Base-by-base conservation (phyloP, 225 moss, liverwort and hornwort genomes). In the Polytrichum formosum region DNA sequence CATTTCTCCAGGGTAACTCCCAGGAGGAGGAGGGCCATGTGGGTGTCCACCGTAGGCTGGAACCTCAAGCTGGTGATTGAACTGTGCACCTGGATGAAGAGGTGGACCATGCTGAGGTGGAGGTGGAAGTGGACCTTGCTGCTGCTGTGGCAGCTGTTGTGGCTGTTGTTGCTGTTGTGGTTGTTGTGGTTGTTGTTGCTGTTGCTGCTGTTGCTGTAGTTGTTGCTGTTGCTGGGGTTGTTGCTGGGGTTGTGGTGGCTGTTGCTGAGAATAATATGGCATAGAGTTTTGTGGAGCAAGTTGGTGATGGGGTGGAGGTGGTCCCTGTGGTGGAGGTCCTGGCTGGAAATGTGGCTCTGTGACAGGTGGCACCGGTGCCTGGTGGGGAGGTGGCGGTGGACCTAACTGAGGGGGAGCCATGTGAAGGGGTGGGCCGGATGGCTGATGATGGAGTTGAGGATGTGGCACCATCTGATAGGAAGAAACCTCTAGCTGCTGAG, bases 31-130 rank as follows among this genome's bases (percentile, higher is more conserved):
- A 46, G 87, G 68, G 60, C 77, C 83, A 65, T 87, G 92, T 33
- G 80, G 76, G 37, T 85, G 73, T 22, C 73, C 76, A 18, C 81
- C 84, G 29, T 92, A 93, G n/a, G 79, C 30, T 54, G 90, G 86
- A 68, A 68, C 77, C 70, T 93, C 92, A 67, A 76, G 72, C 13
- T 81, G 74, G 72, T 86, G 92, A 59, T 85, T 69, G 70, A 92
- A 92, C 55, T 54, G 72, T 7, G 54, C 64, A 27, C 25, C 37
- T 62, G 71, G 26, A 62, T 78, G 26, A 26, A 76, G 70, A 67
- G 84, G 67, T 67, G 83, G 74, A 64, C 70, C 79, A 31, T 83
- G 86, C 70, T 78, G 72, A 68, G 81, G 84, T 33, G 84, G 80
- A 58, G 82, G 77, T 70, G 64, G 71, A 33, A 74, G 66, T 6